Evolutionary conservation across 2,329 filamentous ascomycete species (phyloP), one percentile per base, ranked within the genome.

Genomic region (Alternaria burnsii): DNA sequence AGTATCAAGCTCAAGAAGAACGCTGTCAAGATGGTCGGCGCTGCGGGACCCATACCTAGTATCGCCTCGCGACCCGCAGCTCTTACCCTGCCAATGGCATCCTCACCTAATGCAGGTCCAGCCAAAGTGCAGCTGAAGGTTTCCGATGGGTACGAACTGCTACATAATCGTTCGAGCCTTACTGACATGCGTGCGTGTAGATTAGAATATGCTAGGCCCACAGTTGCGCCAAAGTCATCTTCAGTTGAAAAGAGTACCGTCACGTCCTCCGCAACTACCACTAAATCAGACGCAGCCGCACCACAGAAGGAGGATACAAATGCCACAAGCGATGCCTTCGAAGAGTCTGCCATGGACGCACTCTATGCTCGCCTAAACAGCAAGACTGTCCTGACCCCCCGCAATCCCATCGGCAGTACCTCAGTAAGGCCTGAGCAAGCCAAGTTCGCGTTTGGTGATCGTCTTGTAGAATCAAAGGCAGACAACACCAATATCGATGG

Each of bases 1-100:
- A 63, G 48, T 5, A 44, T 75, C 38, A 73, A 64, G 52, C 59
- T 76, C n/a, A 76, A 75, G 61, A 77, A 74, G 60, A 56, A 59
- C 1, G 64, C 70, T 0, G 71, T 75, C 55, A 73, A 71, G 61
- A 66, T 76, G 1, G 69, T 73, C 7, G 42, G 68, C 16, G 55
- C 66, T 32, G 67, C 69, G 34, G 48, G 48, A 4, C 38, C 70
- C 47, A 20, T 30, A n/a, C 44, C 32, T 34, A 7, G 20, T 20
- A 14, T 32, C 12, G n/a, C 30, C 10, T 50, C 46, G 10, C 46
- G 32, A 28, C 12, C 53, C n/a, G 34, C 44, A 41, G 8, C 42
- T n/a, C 47, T 52, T 16, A 34, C 44, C n/a, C 34, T 57, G 3
- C 16, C 51, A 28, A 42, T 16, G 20, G n/a, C 44, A 34, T 30